These are phyloP conservation scores for Botrytis pseudocinerea DNA, from an alignment of 2,329 filamentous ascomycete genomes.

Conservation along the genomic window DNA sequence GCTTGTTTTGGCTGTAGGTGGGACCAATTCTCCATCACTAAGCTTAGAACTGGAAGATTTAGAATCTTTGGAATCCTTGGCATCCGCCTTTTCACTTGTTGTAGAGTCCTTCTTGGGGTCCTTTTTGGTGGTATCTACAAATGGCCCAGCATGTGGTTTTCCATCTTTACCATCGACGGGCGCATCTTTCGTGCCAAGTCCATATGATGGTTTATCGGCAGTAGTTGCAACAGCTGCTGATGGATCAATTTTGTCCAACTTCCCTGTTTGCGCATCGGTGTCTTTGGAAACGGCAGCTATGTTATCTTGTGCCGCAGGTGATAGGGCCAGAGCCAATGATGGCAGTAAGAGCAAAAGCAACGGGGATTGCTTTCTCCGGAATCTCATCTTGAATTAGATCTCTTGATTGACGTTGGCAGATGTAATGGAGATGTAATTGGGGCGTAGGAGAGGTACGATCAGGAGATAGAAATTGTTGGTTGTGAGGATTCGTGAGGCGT, in stretches of 20 bases:
- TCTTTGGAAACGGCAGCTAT: conserved; percentile 32
- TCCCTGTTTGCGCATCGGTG: conserved; percentile 29
- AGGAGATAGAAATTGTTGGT: background rate
- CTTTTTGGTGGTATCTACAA: conserved; percentile 57
- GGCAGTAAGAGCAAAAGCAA: conserved; percentile 63
- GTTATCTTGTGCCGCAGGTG: conserved; percentile 35
- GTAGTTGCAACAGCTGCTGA: conserved; percentile 32
- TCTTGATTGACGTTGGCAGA: conserved; percentile 2
- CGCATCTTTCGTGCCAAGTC: conserved; percentile 69
- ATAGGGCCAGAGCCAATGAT: conserved; percentile 51
- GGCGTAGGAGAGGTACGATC: background rate
- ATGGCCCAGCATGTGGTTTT: conserved; percentile 86
- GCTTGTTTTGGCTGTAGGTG: conserved; percentile 47
- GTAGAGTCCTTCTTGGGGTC: conserved; percentile 50
- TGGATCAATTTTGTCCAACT: conserved; percentile 23
- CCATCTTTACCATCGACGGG: conserved; percentile 93
- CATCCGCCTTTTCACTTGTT: background rate
- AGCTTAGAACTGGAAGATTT: conserved; percentile 42
- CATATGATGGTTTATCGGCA: conserved; percentile 39
- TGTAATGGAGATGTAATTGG: background rate
- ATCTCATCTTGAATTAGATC: conserved; percentile 52
- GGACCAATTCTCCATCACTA: conserved; percentile 41
- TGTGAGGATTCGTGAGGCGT: background rate
- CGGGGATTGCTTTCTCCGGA: conserved; percentile 54
- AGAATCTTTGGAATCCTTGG: conserved; percentile 29